Base-by-base conservation (phyloP, 805 yeast species). In the Kodamaea nitidulidarum region DNA sequence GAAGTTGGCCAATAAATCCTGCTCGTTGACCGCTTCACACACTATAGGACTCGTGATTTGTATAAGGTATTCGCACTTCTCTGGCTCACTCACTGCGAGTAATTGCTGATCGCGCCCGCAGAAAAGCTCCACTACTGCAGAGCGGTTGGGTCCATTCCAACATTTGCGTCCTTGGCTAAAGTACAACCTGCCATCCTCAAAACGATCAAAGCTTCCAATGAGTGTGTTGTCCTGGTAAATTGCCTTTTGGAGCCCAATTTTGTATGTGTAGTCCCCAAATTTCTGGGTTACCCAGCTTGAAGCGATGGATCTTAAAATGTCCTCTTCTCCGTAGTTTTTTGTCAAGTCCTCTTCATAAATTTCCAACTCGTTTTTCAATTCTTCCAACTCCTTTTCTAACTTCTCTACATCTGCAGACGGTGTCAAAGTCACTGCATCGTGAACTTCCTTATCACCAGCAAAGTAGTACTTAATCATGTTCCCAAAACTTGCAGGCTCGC, bases 131-230 rank as follows among this genome's bases (percentile, higher is more conserved):
- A 86, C 81, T 7, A 58, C 62, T 1, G 87, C 90, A 24, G 82
- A 74, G 58, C 98, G 77, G 20, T 66, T 58, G 4, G 97, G 97
- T 0, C 98, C 98, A 56, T 88, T 86, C 96, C 98, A 91, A 61
- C 98, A 93, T 54, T 71, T 75, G 30, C 79, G 80, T 15, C 98
- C 98, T 14, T 67, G 54, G 3, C 59, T 65, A 54, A 70, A 93
- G 22, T 64, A 63, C 50, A 61, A 35, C 50, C 58, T 38, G 45
- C 62, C 44, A 50, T 56, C 60, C 27, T 58, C 52, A 25, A 49
- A 53, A 10, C 47, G 49, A 3, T 48, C 37, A 36, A 49, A 73
- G 10, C 40, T 49, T 2, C 95, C 95, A 36, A 86, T 71, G 21
- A 64, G 60, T 0, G 75, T 70, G 28, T 65, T 52, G 41, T 63